Percentiles rank a stretch among this genome's conserved stretches.
Evolutionary conservation across 139 green algal genomes (phyloP).

Genomic region (Asterochloris erici): DNA sequence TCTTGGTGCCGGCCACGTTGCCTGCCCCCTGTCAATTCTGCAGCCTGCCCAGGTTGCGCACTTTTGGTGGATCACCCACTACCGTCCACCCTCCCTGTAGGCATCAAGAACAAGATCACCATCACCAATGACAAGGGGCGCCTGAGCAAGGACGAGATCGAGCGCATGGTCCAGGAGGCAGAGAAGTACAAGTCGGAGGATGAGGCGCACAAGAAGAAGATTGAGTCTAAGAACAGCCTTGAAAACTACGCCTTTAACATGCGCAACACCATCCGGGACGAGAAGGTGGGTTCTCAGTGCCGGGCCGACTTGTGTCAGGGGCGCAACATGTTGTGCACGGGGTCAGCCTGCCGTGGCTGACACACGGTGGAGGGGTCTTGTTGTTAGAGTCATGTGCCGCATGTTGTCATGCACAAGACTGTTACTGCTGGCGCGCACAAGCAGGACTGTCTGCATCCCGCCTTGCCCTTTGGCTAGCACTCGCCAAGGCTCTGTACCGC

Average conservation of each 20-base stretch:
- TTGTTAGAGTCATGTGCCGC: too few species aligned
- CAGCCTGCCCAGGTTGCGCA: not conserved
- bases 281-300: slow-evolving; percentile 58
- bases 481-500: too few species aligned
- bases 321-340: too few species aligned
- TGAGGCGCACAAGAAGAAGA: slow-evolving; percentile 76
- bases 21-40: not conserved
- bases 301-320: not conserved
- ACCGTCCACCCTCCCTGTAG: slow-evolving; percentile 20
- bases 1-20: too few species aligned
- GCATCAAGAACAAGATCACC: slow-evolving; percentile 95
- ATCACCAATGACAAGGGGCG: slow-evolving; percentile 97
- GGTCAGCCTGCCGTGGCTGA: too few species aligned
- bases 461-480: too few species aligned
- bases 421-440: too few species aligned
- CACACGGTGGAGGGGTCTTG: too few species aligned
- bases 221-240: slow-evolving; percentile 89
- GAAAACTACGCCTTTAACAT: slow-evolving; percentile 90
- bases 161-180: slow-evolving; percentile 90
- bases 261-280: slow-evolving; percentile 89
- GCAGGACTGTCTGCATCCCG: too few species aligned
- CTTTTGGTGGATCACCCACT: not conserved
- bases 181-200: slow-evolving; percentile 94
- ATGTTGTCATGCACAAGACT: too few species aligned
- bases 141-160: slow-evolving; percentile 92